Conservation (phyloP, 495 filamentous ascomycete species). For the Annulohypoxylon moriforme region DNA sequence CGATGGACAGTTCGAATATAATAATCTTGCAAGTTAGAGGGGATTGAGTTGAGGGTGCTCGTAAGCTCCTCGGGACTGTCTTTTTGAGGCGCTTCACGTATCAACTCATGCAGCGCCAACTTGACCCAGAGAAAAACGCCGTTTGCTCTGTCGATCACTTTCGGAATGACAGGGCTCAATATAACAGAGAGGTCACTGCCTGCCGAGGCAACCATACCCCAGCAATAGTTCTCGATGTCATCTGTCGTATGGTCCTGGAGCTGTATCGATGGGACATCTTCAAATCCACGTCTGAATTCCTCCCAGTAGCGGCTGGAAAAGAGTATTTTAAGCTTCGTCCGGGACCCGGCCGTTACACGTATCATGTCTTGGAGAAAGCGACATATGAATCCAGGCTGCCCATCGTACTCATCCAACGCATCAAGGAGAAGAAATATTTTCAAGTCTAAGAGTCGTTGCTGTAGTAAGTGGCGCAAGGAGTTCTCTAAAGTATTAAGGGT, state of each 20-base stretch:
- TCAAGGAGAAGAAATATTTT: conserved; percentile 31
- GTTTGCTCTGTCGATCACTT: conserved; percentile 23
- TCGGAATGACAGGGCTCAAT: background rate
- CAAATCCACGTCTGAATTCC: conserved; percentile 15
- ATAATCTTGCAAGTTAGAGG: conserved; percentile 20
- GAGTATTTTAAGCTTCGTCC: conserved; percentile 23
- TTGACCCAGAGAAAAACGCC: conserved; percentile 41
- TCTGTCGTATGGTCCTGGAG: conserved; percentile 27
- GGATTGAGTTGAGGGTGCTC: conserved; percentile 13
- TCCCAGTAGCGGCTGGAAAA: conserved; percentile 36
- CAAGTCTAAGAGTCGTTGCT: conserved; percentile 5
- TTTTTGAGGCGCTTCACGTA: background rate
- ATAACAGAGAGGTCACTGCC: background rate
- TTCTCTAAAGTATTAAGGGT: conserved; percentile 9
- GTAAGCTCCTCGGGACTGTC: background rate
- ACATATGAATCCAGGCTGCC: conserved; percentile 22
- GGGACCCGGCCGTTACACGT: background rate
- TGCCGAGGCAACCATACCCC: background rate
- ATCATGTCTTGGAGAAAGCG: conserved; percentile 21
- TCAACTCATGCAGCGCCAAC: conserved; percentile 22
- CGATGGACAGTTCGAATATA: conserved; percentile 13
- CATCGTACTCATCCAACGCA: conserved; percentile 37
- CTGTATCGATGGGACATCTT: conserved; percentile 7
- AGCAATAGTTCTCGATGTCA: conserved; percentile 27
- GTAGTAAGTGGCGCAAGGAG: conserved; percentile 5